Evolutionary conservation across 371 early-diverging fungal species (phyloP).

Genomic region (Gilbertella persicaria): DNA sequence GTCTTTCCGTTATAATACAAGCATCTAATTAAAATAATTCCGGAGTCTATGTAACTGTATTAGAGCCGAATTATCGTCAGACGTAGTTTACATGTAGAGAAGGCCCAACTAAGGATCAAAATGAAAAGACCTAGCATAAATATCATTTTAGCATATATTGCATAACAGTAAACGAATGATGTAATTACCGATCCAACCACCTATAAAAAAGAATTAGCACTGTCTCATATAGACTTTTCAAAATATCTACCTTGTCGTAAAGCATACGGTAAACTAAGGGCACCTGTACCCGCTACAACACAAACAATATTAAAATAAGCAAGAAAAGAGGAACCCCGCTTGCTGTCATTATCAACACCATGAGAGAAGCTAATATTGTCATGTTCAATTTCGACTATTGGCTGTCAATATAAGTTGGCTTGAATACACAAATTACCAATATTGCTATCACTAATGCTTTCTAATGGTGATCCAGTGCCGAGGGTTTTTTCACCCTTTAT

Average conservation of each 20-base stretch:
- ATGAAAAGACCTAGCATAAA: constrained; percentile 34
- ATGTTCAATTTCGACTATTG: constrained; percentile 1
- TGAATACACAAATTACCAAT: background rate
- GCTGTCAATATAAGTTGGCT: background rate
- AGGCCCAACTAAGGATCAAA: constrained; percentile 39
- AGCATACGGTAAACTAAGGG: constrained; percentile 82
- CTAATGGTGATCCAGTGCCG: no score
- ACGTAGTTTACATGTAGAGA: constrained; percentile 35
- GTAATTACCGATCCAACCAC: constrained; percentile 77
- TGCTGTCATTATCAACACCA: constrained; percentile 35
- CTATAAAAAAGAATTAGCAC: constrained; percentile 38
- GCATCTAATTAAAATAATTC: constrained; percentile 71
- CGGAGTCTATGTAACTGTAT: constrained; percentile 69
- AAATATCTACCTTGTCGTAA: constrained; percentile 56
- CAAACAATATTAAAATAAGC: constrained; percentile 73
- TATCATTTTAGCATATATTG: background rate
- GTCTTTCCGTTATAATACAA: constrained; percentile 67
- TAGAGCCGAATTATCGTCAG: no score
- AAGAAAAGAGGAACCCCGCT: constrained; percentile 39
- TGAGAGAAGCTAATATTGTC: constrained; percentile 29
- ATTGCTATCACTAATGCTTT: no score
- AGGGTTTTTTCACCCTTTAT: no score
- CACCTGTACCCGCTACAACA: constrained; percentile 86
- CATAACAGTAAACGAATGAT: background rate
- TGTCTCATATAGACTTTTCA: constrained; percentile 51